These are phyloP conservation scores for Russula sp. DNA, from an alignment of 768 basidiomycete genomes.

Conservation along the genomic window DNA sequence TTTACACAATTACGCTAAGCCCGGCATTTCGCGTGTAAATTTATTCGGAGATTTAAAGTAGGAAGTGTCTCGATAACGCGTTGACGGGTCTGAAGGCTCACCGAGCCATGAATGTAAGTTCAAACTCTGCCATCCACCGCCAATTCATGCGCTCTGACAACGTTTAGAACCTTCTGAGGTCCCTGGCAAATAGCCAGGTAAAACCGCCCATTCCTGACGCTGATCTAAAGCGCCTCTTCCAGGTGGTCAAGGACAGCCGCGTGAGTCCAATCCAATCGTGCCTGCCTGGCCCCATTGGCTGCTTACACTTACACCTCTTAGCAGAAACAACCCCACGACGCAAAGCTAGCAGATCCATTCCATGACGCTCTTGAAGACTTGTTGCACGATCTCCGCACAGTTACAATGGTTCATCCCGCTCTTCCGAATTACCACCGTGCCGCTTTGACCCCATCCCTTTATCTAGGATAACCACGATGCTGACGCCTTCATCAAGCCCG, in stretches of 20 bases:
- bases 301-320: conserved; percentile 26
- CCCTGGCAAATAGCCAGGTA: conserved; percentile 72
- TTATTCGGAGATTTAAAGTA: conserved; percentile 29
- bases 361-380: conserved; percentile 91
- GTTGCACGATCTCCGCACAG: conserved; percentile 75
- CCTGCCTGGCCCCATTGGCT: conserved; percentile 14
- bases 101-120: conserved; percentile 35
- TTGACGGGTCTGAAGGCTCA: conserved; percentile 26
- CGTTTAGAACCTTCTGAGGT: conserved; percentile 79
- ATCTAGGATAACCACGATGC: conserved; percentile 80
- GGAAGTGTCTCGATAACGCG: conserved; percentile 28
- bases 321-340: conserved; percentile 47
- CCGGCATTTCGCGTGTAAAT: conserved; percentile 9
- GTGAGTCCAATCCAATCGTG: conserved; percentile 44
- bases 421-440: conserved; percentile 30
- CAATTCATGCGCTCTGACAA: conserved; percentile 18
- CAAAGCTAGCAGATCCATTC: conserved; percentile 80
- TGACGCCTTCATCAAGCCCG: conserved; percentile 90
- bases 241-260: conserved; percentile 81
- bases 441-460: conserved; percentile 22
- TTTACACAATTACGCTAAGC: too few relatives aligned
- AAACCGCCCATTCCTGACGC: conserved; percentile 52
- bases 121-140: conserved; percentile 29
- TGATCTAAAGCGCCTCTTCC: conserved; percentile 77
- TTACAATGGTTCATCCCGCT: conserved; percentile 50